These are phyloP conservation scores for Xylariales sp. DNA, from an alignment of 2,329 filamentous ascomycete genomes.

Conservation along the genomic window DNA sequence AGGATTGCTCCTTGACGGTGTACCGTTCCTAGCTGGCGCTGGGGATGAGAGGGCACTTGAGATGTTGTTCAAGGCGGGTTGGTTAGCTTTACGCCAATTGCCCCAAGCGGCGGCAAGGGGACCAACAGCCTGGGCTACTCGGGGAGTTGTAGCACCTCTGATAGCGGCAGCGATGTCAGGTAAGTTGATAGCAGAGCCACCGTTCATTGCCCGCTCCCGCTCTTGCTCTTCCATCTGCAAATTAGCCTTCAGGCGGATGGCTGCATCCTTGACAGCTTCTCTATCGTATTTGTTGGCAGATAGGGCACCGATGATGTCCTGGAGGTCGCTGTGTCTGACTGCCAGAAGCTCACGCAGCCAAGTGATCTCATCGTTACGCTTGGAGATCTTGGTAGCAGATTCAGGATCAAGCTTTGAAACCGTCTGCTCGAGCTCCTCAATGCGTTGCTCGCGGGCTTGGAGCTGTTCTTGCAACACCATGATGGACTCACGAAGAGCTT, in stretches of 20 bases:
- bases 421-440: slow-evolving; percentile 78
- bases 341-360: slow-evolving; percentile 93
- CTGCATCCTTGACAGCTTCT: slow-evolving; percentile 78
- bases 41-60: slow-evolving; percentile 44
- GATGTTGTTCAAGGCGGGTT: slow-evolving; percentile 43
- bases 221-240: slow-evolving; percentile 98
- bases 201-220: slow-evolving; percentile 76
- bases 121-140: slow-evolving; percentile 77
- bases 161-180: slow-evolving; percentile 75
- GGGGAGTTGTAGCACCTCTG: slow-evolving; percentile 71
- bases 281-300: slow-evolving; percentile 71
- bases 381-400: slow-evolving; percentile 75
- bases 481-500: slow-evolving; percentile 92
- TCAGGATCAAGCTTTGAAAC: slow-evolving; percentile 68
- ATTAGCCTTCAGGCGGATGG: slow-evolving; percentile 88
- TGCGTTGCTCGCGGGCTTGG: slow-evolving; percentile 84
- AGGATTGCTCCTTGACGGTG: slow-evolving; percentile 48
- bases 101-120: slow-evolving; percentile 87
- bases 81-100: slow-evolving; percentile 76
- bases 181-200: slow-evolving; percentile 60
- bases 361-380: slow-evolving; percentile 87
- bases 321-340: slow-evolving; percentile 84
- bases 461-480: slow-evolving; percentile 95
- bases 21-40: slow-evolving; percentile 37
- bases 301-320: slow-evolving; percentile 82